Evolutionary conservation across 2,329 filamentous ascomycete genomes (phyloP), one percentile per base, ranked within the genome.

Genomic region (Fusarium humuli): DNA sequence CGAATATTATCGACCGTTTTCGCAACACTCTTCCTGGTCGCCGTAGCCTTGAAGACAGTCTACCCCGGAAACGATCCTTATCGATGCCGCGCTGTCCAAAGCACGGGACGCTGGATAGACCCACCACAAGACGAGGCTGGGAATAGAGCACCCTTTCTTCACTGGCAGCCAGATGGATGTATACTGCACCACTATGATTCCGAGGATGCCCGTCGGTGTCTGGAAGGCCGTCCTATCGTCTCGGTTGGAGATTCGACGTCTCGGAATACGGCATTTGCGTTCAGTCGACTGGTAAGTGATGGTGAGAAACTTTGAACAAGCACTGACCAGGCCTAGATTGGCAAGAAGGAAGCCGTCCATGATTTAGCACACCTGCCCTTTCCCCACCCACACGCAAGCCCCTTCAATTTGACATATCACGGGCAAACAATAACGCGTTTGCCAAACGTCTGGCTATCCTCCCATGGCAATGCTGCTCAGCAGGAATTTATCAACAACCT

Each of bases 141-240:
- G 67, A 71, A 67, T 66, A 70, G 61, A 49, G 73, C 40, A 61
- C 75, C 50, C 61, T 11, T 84, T 81, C 69, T 76, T 80, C 47
- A 81, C 82, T 91, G 88, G 88, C 86, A 89, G 61, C 85, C 88
- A 3, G 81, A 81, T 22, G 86, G 86, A 16, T 91, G 89, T 77
- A 84, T 86, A 47, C 81, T 90, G 74, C 83, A 86, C 61, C 79
- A 84, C 49, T 90, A 90, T 77, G 81, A 82, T 14, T 75, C 77
- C 6, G 76, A 81, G 18, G 85, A 88, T 42, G 81, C 90, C 37
- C 76, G 79, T 18, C 76, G 79, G 54, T 91, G 89, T 70, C 80
- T 89, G 20, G 77, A 79, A 12, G 79, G 81, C 16, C 83, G 83
- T n/a, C 82, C 81, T 34, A 73, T 90, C 18, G 80, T 88, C 6